These are phyloP conservation scores for Barnettozyma sp. DNA, from an alignment of 805 yeast species.

Conservation along the genomic window DNA sequence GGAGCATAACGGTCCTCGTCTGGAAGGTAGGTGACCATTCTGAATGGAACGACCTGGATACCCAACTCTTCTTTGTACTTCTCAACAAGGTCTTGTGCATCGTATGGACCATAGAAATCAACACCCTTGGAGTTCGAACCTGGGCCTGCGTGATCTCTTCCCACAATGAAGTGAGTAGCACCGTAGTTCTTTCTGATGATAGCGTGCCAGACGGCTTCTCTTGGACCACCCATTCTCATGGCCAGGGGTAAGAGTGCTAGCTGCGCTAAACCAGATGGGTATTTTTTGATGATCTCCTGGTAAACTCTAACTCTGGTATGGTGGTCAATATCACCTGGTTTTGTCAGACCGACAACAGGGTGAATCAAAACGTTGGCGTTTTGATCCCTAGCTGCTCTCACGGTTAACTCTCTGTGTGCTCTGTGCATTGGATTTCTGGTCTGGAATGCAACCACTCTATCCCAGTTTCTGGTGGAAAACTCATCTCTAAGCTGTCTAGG, in stretches of 20 bases:
- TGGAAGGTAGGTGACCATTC: constrained; percentile 94
- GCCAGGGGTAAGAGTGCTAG: constrained; percentile 87
- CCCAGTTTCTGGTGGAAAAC: constrained; percentile 77
- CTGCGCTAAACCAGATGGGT: constrained; percentile 91
- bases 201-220: constrained; percentile 98
- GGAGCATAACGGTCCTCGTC: constrained; percentile 95
- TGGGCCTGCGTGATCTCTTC: constrained; percentile 98
- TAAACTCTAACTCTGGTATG: constrained; percentile 95
- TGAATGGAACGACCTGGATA: constrained; percentile 89
- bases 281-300: constrained; percentile 84
- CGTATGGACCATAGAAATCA: constrained; percentile 95
- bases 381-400: constrained; percentile 91
- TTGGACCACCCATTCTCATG: constrained; percentile 99
- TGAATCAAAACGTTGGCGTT: constrained; percentile 85
- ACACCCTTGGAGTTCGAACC: constrained; percentile 83
- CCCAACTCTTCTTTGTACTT: constrained; percentile 68
- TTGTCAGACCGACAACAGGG: constrained; percentile 95
- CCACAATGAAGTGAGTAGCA: constrained; percentile 94
- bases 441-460: constrained; percentile 90
- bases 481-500: constrained; percentile 87
- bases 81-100: constrained; percentile 86
- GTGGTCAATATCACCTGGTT: constrained; percentile 97
- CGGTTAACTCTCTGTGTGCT: constrained; percentile 94
- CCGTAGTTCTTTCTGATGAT: constrained; percentile 94
- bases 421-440: constrained; percentile 99